phyloP scores from a whole-genome alignment of 1,139 yeast species.

The Protomyces gravidus region DNA sequence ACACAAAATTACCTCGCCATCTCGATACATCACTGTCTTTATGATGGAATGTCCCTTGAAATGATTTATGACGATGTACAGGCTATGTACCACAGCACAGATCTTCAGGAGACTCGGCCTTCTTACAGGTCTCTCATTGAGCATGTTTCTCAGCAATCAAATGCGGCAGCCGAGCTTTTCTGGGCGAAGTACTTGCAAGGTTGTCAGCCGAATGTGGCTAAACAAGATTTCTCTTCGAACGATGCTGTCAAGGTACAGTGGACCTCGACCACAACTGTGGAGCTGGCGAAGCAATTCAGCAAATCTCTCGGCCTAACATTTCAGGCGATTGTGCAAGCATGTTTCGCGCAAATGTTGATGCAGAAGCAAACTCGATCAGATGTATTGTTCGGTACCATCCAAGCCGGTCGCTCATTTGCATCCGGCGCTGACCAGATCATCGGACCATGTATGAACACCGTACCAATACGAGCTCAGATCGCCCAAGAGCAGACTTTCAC shows the following conservation, averaged over 20 bases:
- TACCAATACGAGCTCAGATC: constrained; percentile 31
- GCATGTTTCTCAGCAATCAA: constrained; percentile 1
- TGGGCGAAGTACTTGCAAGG: background rate
- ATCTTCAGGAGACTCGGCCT: background rate
- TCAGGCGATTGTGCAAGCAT: constrained; percentile 33
- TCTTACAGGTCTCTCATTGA: constrained; percentile 9
- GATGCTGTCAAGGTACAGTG: background rate
- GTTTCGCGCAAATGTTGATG: constrained; percentile 33
- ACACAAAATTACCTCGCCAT: constrained; percentile 29
- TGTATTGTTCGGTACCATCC: constrained; percentile 34
- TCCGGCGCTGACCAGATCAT: constrained; percentile 32
- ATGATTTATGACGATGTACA: constrained; percentile 6
- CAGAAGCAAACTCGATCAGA: constrained; percentile 5
- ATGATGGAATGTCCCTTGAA: constrained; percentile 12
- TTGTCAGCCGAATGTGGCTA: background rate
- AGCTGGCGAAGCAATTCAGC: background rate
- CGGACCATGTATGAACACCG: constrained; percentile 36
- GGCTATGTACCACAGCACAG: background rate
- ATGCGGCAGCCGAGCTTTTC: constrained; percentile 1
- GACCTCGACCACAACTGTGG: constrained; percentile 4
- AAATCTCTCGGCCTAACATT: constrained; percentile 30
- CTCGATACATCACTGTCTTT: constrained; percentile 34
- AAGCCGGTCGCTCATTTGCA: constrained; percentile 32
- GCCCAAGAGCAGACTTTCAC: constrained; percentile 5
- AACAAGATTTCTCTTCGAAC: background rate